Evolutionary conservation across 2,329 filamentous ascomycete genomes (phyloP), one percentile per base, ranked within the genome.

Genomic region (Cladophialophora yegresii): DNA sequence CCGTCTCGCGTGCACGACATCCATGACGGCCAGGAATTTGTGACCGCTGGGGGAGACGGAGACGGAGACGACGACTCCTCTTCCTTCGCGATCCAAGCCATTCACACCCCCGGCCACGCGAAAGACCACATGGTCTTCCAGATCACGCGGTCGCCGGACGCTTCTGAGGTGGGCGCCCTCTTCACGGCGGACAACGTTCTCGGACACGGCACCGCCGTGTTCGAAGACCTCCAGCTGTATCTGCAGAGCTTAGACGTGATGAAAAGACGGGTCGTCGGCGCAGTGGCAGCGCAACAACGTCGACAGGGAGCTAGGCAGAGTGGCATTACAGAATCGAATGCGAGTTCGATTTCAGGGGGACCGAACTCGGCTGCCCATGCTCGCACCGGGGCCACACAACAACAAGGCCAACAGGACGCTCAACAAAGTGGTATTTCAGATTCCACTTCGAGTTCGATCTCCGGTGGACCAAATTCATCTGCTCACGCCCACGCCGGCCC

Each of bases 141-240:
- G 4, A 77, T 96, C 4, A 84, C 88, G 53, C 53, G 59, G 47
- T 71, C 68, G 4, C 54, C 66, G 0, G 69, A 71, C 62, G 47
- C 67, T 13, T 50, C 47, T 6, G 90, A 96, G 71, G 83, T 96
- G 72, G 84, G 91, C 71, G 88, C 90, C 47, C 87, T 96, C 79
- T 95, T 96, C 75, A 96, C 92, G 0, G 92, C 89, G 6, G 92
- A 96, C 76, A 96, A 93, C 73, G 89, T 96, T 1, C 82, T 96
- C 1, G 92, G 92, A 0, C 90, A 96, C 65, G 92, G 92, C 12
- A 96, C 91, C 1, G 87, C 90, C 3, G 91, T 95, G 0, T 96
- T 96, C 70, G 91, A 96, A 75, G 86, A 95, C 68, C 81, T 96
- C 8, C 75, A 78, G 0, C 78, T 80, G 0, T 96, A 96, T 74